Evolutionary conservation across 768 basidiomycete species (phyloP), one percentile per base, ranked within the genome.

Genomic region (Auricularia cornea): DNA sequence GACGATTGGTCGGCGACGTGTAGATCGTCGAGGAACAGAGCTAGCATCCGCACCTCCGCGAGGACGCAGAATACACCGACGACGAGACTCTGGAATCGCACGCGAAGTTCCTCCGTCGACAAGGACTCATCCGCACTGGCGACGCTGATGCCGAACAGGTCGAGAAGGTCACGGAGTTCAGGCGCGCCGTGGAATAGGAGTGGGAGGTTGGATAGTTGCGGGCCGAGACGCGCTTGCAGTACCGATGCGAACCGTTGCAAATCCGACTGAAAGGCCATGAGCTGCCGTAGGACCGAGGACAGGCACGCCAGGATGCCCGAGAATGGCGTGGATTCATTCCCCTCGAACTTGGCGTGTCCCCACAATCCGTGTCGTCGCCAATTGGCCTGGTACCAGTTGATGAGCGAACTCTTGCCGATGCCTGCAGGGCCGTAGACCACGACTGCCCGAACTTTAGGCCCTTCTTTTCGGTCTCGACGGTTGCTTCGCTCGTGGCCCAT

Each of bases 321-420:
- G 70, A 89, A 90, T 18, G 89, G 89, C 3, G 87, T 84, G 2
- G 85, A 82, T 61, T 86, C 84, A 5, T 79, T 77, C 59, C 76
- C 81, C 67, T 87, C 83, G 65, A 89, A 89, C 72, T 88, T 89
- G 6, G 87, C 87, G 66, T 89, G 87, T 16, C 87, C 88, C 88
- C 88, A 90, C 4, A 89, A 78, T 3, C 88, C 88, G 66, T 88
- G 86, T 26, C 86, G 79, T 74, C 87, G 73, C 88, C 88, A 89
- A 70, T 84, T 84, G 3, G 87, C 85, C 71, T 89, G 88, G 66
- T 88, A 83, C 4, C 80, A 83, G 29, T 88, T 75, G 62, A 90
- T 78, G 62, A 90, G 80, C 0, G 87, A 87, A 66, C 86, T 89
- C 72, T 90, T 90, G n/a, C 87, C 87, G n/a, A 85, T 82, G 12